These are phyloP conservation scores for Ceratocystiopsis brevicomis DNA, from an alignment of 2,329 filamentous ascomycete genomes.

Conservation along the genomic window DNA sequence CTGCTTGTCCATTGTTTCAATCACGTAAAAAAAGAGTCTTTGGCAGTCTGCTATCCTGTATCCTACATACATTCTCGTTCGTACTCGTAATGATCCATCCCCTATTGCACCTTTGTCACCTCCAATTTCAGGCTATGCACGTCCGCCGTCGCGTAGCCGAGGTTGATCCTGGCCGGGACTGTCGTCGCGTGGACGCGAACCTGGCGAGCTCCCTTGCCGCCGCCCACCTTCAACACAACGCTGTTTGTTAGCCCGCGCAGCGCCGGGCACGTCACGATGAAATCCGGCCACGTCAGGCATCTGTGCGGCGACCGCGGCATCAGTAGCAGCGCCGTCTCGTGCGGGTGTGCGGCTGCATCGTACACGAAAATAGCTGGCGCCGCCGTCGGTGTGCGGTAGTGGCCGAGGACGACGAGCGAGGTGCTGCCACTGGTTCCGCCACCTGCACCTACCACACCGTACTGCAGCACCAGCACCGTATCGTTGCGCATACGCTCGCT, in stretches of 20 bases:
- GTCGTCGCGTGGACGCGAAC: too few species aligned
- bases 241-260: background rate
- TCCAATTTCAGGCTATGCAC: too few species aligned
- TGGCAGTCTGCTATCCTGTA: too few species aligned
- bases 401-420: conserved; percentile 1
- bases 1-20: background rate
- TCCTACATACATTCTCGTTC: too few species aligned
- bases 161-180: too few species aligned
- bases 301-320: conserved; percentile 1
- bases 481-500: conserved; percentile 4
- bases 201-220: too few species aligned
- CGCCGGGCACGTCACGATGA: background rate
- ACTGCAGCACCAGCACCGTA: conserved; percentile 5
- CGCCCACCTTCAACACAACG: background rate
- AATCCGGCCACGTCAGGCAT: conserved; percentile 4
- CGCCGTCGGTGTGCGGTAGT: background rate
- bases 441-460: too few species aligned
- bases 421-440: too few species aligned
- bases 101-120: too few species aligned
- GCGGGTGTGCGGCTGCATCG: background rate
- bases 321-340: conserved; percentile 4
- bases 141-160: too few species aligned
- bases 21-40: too few species aligned
- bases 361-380: conserved; percentile 1
- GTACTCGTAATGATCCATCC: too few species aligned